Evolutionary conservation across 2,329 filamentous ascomycete genomes (phyloP).

Genomic region (Cadophora malorum): DNA sequence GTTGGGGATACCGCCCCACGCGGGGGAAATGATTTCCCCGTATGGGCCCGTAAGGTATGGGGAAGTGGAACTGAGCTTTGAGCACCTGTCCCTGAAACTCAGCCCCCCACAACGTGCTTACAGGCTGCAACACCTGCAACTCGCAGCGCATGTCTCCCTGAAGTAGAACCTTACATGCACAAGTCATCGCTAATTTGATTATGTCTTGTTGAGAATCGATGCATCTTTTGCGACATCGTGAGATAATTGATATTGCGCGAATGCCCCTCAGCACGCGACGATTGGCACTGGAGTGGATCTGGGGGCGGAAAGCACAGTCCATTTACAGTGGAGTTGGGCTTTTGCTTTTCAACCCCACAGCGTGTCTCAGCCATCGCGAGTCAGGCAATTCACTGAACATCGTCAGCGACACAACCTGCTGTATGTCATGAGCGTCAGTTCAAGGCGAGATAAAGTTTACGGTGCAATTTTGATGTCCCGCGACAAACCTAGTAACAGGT

Average conservation of each 20-base stretch:
- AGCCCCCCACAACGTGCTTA: neutral
- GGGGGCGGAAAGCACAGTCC: conserved; percentile 8
- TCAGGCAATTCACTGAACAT: neutral
- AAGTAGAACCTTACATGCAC: neutral
- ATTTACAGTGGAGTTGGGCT: conserved; percentile 14
- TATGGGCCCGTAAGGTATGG: too few species aligned
- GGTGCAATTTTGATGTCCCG: too few species aligned
- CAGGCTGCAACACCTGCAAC: neutral
- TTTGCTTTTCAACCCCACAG: conserved; percentile 7
- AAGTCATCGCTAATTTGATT: neutral
- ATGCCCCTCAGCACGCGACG: neutral
- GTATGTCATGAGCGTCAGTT: too few species aligned
- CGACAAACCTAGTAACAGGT: too few species aligned
- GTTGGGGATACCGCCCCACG: neutral
- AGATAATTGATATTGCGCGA: neutral
- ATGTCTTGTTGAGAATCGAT: neutral
- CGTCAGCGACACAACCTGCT: neutral
- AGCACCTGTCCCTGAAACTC: neutral
- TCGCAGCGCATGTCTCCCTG: neutral
- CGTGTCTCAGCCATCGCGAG: neutral
- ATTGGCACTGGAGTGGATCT: conserved; percentile 11
- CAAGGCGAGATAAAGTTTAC: too few species aligned
- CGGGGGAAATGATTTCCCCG: neutral
- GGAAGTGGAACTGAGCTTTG: neutral
- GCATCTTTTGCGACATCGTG: neutral